These are phyloP conservation scores for Poa pratensis DNA, from an alignment of 176 grass and related monocot genomes.

Conservation along the genomic window DNA sequence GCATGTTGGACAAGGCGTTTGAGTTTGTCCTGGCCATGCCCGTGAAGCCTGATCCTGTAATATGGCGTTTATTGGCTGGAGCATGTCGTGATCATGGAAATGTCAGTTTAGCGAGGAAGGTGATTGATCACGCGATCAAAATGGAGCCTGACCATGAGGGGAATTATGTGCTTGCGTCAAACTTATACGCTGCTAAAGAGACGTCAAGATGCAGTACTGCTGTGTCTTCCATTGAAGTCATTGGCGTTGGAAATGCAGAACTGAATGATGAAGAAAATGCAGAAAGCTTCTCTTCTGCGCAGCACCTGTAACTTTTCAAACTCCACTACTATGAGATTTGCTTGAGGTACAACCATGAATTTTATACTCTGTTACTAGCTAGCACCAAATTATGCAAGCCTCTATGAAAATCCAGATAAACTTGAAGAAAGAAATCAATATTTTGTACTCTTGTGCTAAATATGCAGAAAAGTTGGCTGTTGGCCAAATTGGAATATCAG, in stretches of 20 bases:
- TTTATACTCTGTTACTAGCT: background rate
- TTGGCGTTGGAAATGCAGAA: constrained; percentile 36
- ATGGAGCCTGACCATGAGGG: constrained; percentile 55
- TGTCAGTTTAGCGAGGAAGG: constrained; percentile 46
- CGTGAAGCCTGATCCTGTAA: constrained; percentile 58
- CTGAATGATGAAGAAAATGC: constrained; percentile 39
- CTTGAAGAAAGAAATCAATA: background rate
- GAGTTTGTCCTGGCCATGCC: constrained; percentile 55
- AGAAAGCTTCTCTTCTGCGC: constrained; percentile 25
- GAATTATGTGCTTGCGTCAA: constrained; percentile 60
- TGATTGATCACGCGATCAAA: constrained; percentile 45
- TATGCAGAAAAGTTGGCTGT: background rate
- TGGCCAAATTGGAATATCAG: background rate
- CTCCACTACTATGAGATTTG: background rate
- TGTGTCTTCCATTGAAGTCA: constrained; percentile 45
- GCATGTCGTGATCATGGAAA: constrained; percentile 64
- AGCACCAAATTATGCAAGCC: background rate
- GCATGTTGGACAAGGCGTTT: constrained; percentile 42
- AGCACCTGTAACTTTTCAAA: background rate
- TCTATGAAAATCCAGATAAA: background rate
- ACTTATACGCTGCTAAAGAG: constrained; percentile 52
- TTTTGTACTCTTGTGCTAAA: constrained; percentile 1
- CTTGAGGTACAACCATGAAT: background rate
- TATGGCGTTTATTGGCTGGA: constrained; percentile 59
- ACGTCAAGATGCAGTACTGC: constrained; percentile 25